These are phyloP conservation scores for Alternaria sp. DNA, from an alignment of 2,329 filamentous ascomycete genomes.

Conservation along the genomic window DNA sequence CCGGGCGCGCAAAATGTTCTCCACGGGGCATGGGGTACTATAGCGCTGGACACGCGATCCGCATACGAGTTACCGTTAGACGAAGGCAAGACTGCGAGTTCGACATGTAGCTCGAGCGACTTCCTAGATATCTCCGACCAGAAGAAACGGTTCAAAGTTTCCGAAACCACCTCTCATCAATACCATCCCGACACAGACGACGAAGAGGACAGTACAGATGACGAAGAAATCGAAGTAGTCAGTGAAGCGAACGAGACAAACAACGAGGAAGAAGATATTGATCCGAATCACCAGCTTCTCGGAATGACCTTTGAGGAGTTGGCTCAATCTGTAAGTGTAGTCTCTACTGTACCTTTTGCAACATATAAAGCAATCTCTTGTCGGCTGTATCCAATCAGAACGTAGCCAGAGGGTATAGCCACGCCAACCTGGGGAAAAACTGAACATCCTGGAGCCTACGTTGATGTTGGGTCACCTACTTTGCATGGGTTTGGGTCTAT, in stretches of 20 bases:
- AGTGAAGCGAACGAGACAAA: background rate
- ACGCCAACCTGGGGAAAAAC: background rate
- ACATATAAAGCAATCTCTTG: background rate
- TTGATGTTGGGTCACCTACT: no score
- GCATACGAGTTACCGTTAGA: slow-evolving; percentile 24
- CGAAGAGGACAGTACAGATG: background rate
- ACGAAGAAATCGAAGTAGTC: background rate
- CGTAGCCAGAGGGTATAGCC: background rate
- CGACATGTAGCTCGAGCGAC: background rate
- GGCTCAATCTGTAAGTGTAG: background rate
- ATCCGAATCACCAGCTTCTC: background rate
- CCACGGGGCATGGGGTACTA: slow-evolving; percentile 38
- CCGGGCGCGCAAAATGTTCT: background rate
- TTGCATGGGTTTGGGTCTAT: no score
- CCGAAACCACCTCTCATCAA: background rate
- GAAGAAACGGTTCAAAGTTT: slow-evolving; percentile 11
- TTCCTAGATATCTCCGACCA: slow-evolving; percentile 17
- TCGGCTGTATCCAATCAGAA: background rate
- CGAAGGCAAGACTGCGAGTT: background rate
- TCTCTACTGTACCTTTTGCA: background rate
- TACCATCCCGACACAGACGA: background rate
- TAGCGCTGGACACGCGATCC: slow-evolving; percentile 35
- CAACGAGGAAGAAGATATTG: background rate
- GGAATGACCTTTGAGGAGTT: background rate
- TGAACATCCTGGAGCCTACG: background rate